Evolutionary conservation across 1,139 yeast genomes (phyloP).

Genomic region (Geotrichum fermentans): DNA sequence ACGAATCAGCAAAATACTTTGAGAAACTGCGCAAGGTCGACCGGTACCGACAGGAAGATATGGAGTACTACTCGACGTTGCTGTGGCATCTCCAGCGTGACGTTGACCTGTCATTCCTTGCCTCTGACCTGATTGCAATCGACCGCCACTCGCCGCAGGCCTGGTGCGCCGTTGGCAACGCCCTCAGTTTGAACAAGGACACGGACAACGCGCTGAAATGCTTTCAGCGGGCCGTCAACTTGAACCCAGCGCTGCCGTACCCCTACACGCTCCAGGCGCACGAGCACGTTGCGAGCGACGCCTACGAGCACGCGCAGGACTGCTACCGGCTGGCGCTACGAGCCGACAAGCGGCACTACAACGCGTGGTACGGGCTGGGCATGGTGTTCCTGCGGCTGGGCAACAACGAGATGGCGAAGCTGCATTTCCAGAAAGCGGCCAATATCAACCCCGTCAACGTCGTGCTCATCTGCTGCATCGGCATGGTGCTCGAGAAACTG

Average conservation of each 20-base stretch:
- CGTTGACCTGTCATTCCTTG: constrained; percentile 70
- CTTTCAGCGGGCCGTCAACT: constrained; percentile 69
- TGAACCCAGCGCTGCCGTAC: constrained; percentile 53
- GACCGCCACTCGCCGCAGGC: constrained; percentile 69
- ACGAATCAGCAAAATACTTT: constrained; percentile 65
- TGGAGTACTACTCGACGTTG: constrained; percentile 86
- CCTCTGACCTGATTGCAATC: constrained; percentile 72
- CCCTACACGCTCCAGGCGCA: constrained; percentile 94
- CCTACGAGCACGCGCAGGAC: constrained; percentile 83
- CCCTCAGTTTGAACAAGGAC: constrained; percentile 76
- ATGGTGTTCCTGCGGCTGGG: constrained; percentile 90
- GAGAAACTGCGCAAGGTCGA: constrained; percentile 59
- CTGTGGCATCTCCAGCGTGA: constrained; percentile 90
- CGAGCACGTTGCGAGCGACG: constrained; percentile 82
- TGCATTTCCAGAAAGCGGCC: constrained; percentile 82
- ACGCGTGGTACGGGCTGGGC: constrained; percentile 94
- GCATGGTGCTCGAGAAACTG: constrained; percentile 82
- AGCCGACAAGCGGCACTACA: constrained; percentile 78
- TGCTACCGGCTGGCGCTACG: constrained; percentile 75
- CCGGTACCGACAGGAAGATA: constrained; percentile 77
- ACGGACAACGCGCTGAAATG: constrained; percentile 89
- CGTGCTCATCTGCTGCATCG: constrained; percentile 86
- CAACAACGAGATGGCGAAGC: constrained; percentile 75
- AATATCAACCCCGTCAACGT: constrained; percentile 87
- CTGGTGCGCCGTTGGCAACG: constrained; percentile 90